Evolutionary conservation across 129 eudicot species (phyloP), one percentile per base, ranked within the genome.

Genomic region (Lactuca saligna): DNA sequence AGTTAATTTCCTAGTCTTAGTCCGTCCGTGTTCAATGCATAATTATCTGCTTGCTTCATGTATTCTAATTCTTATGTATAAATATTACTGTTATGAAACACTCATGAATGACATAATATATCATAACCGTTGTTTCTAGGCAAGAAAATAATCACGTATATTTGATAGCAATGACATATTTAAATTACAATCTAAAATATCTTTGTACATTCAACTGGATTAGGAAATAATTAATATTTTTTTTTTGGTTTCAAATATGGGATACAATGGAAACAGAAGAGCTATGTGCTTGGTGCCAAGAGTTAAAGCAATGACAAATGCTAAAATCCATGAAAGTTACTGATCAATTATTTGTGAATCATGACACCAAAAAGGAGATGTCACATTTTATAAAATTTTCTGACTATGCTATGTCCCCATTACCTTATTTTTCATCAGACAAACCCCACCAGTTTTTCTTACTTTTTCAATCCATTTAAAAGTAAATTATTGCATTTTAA

Each of bases 361-460:
- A 78, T 78, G 68, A 78, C 73, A 70, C 77, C 72, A 78, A 64
- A 70, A 78, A 70, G 82, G 72, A 70, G 72, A 71, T 41, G 81
- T 77, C 77, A 70, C 66, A 53, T 46, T 70, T 77, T 77, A 70
- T 70, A 55, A 62, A 55, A 71, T 64, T 71, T 63, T 63, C 72
- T 77, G 76, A 63, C 81, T 66, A 70, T 25, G 81, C 76, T 33
- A 63, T 70, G 71, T 77, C 81, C 65, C 71, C 58, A 70, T 77
- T 77, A 54, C 76, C 63, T 72, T 72, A 62, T 72, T 63, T 72
- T 63, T 42, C 60, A 32, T 66, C 77, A 77, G 67, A 14, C 68
- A 44, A 34, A 54, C 81, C 81, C 81, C 81, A 76, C 81, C 67
- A 11, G 16, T 54, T 72, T 73, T 73, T 74, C 8, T 41, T 4